Base-by-base conservation (phyloP, 441 rosid genomes). In the Euphorbia celastroides region DNA sequence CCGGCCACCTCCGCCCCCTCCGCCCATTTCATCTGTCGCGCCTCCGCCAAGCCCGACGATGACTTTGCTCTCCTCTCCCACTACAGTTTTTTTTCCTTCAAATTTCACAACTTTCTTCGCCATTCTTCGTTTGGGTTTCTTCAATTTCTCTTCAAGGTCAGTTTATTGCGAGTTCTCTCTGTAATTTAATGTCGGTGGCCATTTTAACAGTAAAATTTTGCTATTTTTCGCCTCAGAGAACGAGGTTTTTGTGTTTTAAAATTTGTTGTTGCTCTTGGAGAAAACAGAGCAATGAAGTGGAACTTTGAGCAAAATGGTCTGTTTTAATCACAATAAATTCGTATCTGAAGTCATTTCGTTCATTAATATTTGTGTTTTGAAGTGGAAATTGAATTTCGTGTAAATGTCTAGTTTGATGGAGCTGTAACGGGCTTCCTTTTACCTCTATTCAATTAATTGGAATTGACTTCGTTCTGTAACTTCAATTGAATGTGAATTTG, bases 31-130 rank as follows among this genome's bases (percentile, higher is more conserved):
- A 79, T 76, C 19, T 91, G 97, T 81, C 78, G 84, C 56, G 88
- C 94, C 27, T 0, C 63, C 14, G 91, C 87, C 78, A 93, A 89
- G 76, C 80, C 71, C 10, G 90, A 83, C 12, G 86, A 85, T 3
- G 87, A 80, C 32, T 65, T 12, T 64, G 67, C 69, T 55, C 69
- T 71, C 19, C 84, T 91, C 28, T 88, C 99, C 38, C 93, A 97
- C 62, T 3, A 62, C 36, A 26, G 65, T 2, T 62, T 2, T 61
- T 22, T 14, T 61, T 16, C 32, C n/a, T 23, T 22, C 32, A 36
- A 54, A 41, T 42, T 57, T 67, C 19, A 38, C 17, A 8, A 34
- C 20, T 51, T 62, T 63, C 67, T 62, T 62, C 25, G 34, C 16
- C 30, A 62, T 31, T 10, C 42, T 71, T 41, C 70, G 66, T 66